Conservation (phyloP, 768 basidiomycete species). For the Exidia glandulosa region DNA sequence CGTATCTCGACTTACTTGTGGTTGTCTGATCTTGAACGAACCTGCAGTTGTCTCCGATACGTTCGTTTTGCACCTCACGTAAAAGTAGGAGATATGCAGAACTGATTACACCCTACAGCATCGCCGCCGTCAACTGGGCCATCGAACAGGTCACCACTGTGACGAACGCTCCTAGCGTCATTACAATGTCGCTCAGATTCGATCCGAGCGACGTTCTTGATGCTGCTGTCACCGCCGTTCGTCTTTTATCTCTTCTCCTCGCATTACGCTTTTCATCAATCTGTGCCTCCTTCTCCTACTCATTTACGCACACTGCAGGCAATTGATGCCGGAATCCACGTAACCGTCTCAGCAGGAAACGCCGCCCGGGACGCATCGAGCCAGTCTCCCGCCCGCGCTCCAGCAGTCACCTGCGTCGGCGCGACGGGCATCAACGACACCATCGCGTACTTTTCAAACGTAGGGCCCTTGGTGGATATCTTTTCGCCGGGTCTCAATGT, state of each 20-base stretch:
- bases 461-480: conserved; percentile 6
- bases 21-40: background rate
- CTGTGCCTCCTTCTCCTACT: background rate
- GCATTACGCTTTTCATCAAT: too few relatives aligned
- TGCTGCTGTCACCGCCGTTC: conserved; percentile 48
- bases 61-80: background rate
- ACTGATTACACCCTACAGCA: background rate
- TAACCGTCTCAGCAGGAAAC: conserved; percentile 11
- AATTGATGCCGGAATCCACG: conserved; percentile 1
- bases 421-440: conserved; percentile 6
- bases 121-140: conserved; percentile 26
- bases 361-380: conserved; percentile 2
- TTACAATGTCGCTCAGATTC: conserved; percentile 91
- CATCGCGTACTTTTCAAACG: conserved; percentile 9
- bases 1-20: background rate
- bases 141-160: conserved; percentile 9
- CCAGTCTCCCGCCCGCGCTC: conserved; percentile 5
- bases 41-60: background rate
- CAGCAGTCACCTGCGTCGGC: conserved; percentile 7
- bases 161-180: conserved; percentile 20
- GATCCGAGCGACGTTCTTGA: conserved; percentile 83
- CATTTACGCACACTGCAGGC: conserved; percentile 26
- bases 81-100: background rate
- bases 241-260: background rate
- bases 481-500: conserved; percentile 7